These are phyloP conservation scores for Yarrowia phangngaensis DNA, from an alignment of 805 yeast species.

Conservation along the genomic window DNA sequence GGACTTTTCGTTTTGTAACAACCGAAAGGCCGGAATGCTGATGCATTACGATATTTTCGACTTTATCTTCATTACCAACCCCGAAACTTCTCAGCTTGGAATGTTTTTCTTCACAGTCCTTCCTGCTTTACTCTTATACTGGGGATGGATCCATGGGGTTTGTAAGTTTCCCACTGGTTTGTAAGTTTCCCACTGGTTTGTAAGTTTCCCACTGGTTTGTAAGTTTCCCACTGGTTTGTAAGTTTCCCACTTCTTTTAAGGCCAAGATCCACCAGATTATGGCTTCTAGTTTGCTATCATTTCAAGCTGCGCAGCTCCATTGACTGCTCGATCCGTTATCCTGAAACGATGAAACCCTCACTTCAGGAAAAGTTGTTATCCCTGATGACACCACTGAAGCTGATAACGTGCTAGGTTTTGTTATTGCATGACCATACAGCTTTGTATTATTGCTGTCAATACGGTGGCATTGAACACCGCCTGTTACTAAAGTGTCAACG, in stretches of 20 bases:
- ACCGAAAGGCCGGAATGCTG: slow-evolving; percentile 50
- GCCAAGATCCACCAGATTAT: slow-evolving; percentile 61
- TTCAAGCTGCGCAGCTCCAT: slow-evolving; percentile 62
- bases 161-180: slow-evolving; percentile 60
- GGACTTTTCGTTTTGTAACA: slow-evolving; percentile 44
- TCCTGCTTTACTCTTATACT: slow-evolving; percentile 59
- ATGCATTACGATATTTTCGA: slow-evolving; percentile 61
- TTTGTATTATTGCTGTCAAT: slow-evolving; percentile 61
- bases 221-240: too few species aligned
- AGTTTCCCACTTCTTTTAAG: slow-evolving; percentile 55
- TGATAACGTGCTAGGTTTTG: slow-evolving; percentile 52
- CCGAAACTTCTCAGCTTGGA: slow-evolving; percentile 42
- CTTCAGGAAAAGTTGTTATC: slow-evolving; percentile 49
- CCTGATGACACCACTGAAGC: slow-evolving; percentile 47
- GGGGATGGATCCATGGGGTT: slow-evolving; percentile 56
- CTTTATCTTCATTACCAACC: slow-evolving; percentile 53
- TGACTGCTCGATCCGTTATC: slow-evolving; percentile 57
- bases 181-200: slow-evolving; percentile 62
- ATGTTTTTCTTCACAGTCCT: slow-evolving; percentile 56
- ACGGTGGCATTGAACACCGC: too few species aligned
- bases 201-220: slow-evolving; percentile 54
- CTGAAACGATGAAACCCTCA: slow-evolving; percentile 56
- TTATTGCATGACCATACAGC: slow-evolving; percentile 55
- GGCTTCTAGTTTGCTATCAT: slow-evolving; percentile 64
- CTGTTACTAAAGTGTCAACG: too few species aligned